Evolutionary conservation across 1,139 yeast species (phyloP), one percentile per base, ranked within the genome.

Genomic region (Pichia cactophila): DNA sequence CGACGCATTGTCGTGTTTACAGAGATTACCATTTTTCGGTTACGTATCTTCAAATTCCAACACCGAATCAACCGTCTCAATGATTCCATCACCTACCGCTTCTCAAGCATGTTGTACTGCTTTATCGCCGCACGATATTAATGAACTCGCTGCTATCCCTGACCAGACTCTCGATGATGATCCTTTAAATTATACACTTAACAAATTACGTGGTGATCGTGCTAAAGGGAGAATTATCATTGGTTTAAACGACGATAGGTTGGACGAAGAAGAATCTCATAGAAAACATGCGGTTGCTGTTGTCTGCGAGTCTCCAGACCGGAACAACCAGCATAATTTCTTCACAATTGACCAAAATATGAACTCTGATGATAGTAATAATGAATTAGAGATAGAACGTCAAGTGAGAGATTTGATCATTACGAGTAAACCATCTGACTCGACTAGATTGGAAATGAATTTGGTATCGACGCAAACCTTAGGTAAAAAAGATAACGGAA

Each of bases 131-230:
- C 72, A 72, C 48, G 83, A 81, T 2, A 76, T 85, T 46, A 82
- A 81, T 45, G 87, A 82, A 59, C 72, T 86, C 48, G 90, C 92
- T 0, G 83, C 84, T 2, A 81, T 88, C 44, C 90, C 96, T 0
- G 96, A 88, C 62, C 90, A 83, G 51, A 71, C 83, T 0, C 70
- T 77, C 43, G 78, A 74, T 39, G 82, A 78, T 31, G 81, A 81
- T 62, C 96, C 96, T 0, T 72, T 89, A n/a, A 77, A 75, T 50
- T 78, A 80, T 48, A 92, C 97, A 0, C 70, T 89, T 54, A 72
- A 74, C 62, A 87, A 86, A 63, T 69, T 89, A 33, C 95, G 86
- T 65, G 97, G 96, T 0, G 78, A 74, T 40, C 43, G 50, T 10
- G 35, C 39, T 23, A 46, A 40, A 8, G 38, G 43, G 20, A 37